These are phyloP conservation scores for Durotheca rogersii DNA, from an alignment of 495 filamentous ascomycete genomes.

Conservation along the genomic window DNA sequence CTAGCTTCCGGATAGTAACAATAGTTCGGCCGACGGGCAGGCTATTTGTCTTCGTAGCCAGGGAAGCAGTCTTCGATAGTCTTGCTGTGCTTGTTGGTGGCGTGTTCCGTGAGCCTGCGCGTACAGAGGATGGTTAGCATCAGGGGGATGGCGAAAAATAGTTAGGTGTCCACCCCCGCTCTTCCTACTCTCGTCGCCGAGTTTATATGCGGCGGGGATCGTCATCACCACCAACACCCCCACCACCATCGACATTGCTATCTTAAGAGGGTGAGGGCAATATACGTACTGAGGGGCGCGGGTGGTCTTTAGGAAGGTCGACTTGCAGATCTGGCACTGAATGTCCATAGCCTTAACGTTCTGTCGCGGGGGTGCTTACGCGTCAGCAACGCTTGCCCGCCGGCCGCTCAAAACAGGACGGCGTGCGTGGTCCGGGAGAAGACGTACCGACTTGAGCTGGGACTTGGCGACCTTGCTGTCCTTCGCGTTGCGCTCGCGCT, in stretches of 20 bases:
- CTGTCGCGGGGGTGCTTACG: too few species aligned
- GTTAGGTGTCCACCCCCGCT: too few species aligned
- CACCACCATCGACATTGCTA: too few species aligned
- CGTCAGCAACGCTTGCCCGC: too few species aligned
- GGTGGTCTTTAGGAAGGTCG: conserved; percentile 59
- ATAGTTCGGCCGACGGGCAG: too few species aligned
- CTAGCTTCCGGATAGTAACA: too few species aligned
- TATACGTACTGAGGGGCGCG: conserved; percentile 52
- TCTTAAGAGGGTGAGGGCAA: too few species aligned
- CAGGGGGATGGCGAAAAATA: too few species aligned
- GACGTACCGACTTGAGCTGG: conserved; percentile 55
- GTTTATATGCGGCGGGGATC: too few species aligned
- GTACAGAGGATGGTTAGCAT: neutral
- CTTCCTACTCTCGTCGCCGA: too few species aligned
- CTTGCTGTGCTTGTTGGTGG: conserved; percentile 57
- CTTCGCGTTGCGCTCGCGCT: conserved; percentile 58
- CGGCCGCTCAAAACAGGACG: too few species aligned
- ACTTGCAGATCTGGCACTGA: conserved; percentile 57
- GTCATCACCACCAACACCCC: too few species aligned
- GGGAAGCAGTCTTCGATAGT: conserved; percentile 56
- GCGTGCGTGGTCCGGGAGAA: neutral
- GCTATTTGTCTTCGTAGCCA: conserved; percentile 35
- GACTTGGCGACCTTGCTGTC: conserved; percentile 51
- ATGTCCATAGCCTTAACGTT: conserved; percentile 57
- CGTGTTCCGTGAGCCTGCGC: conserved; percentile 51